Evolutionary conservation across 2,329 filamentous ascomycete genomes (phyloP), one percentile per base, ranked within the genome.

Genomic region (Pestalotiopsis sp.): DNA sequence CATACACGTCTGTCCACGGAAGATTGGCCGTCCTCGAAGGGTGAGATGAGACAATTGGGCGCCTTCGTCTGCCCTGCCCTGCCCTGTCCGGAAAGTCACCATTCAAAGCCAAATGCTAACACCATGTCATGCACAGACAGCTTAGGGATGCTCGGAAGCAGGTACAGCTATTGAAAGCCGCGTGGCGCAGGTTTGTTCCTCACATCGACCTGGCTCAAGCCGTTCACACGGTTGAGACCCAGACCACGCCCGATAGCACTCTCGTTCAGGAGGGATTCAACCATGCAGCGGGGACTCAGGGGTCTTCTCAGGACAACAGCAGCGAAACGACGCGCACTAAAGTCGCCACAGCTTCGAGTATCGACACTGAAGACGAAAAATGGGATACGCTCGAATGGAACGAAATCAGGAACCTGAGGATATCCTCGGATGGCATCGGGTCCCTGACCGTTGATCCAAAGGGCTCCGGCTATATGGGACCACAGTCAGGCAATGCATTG

Each of bases 371-470:
- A 11, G 45, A 23, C 7, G 45, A 52, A 1, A 52, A 52, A 52
- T 52, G 45, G 45, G 45, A 52, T n/a, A 52, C 45, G 45, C 45
- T 52, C 45, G 45, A 52, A 77, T 45, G 73, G 75, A 17, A 73
- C 77, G 62, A 75, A 76, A 13, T 67, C 78, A 25, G 75, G 45
- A 52, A 20, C 20, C 20, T 52, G n/a, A 52, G 45, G n/a, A 52
- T 52, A 52, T 52, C 45, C 17, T 52, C 75, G 1, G 79, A 80
- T 72, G 79, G 79, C 20, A 80, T 80, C 78, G 78, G 78, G 14
- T 75, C 79, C 1, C 67, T 81, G 14, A 77, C 78, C 2, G 76
- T 81, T n/a, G 75, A 79, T 27, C 78, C 78, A 1, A 77, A 74
- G 45, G 79, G 78, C 9, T 72, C 77, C 14, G 79, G 79, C 5